Conservation (phyloP, 2,329 filamentous ascomycete species). For the Sarocladium brachiariae region DNA sequence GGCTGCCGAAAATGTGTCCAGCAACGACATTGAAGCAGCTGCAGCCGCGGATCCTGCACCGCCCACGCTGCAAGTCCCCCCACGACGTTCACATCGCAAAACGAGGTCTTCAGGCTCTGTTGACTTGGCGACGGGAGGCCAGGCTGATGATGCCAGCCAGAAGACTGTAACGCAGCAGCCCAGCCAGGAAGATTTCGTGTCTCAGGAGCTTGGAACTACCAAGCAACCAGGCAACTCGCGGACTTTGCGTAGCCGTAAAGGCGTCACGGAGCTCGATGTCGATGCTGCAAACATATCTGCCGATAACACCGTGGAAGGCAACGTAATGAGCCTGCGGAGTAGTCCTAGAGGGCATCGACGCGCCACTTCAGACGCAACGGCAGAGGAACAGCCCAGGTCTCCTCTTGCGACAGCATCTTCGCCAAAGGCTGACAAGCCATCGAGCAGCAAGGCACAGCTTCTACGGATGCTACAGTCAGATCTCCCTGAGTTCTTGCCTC, state of each 20-base stretch:
- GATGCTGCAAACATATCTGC: background rate
- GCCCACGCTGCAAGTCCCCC: background rate
- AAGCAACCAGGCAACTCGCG: background rate
- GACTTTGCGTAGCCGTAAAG: background rate
- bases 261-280: background rate
- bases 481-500: constrained; percentile 44
- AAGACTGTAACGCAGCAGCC: background rate
- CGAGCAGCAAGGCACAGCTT: constrained; percentile 38
- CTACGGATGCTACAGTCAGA: constrained; percentile 38
- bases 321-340: background rate
- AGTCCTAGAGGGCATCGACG: constrained; percentile 15
- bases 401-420: constrained; percentile 22
- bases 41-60: background rate
- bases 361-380: constrained; percentile 14
- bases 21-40: background rate
- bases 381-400: constrained; percentile 13
- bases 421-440: constrained; percentile 21
- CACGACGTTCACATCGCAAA: constrained; percentile 8
- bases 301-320: background rate
- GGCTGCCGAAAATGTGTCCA: background rate
- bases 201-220: background rate
- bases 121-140: background rate
- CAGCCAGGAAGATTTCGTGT: background rate
- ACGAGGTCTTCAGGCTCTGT: constrained; percentile 14
- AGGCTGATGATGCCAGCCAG: background rate